Base-by-base conservation (phyloP, 768 basidiomycete species). In the Termitomyces sp. region DNA sequence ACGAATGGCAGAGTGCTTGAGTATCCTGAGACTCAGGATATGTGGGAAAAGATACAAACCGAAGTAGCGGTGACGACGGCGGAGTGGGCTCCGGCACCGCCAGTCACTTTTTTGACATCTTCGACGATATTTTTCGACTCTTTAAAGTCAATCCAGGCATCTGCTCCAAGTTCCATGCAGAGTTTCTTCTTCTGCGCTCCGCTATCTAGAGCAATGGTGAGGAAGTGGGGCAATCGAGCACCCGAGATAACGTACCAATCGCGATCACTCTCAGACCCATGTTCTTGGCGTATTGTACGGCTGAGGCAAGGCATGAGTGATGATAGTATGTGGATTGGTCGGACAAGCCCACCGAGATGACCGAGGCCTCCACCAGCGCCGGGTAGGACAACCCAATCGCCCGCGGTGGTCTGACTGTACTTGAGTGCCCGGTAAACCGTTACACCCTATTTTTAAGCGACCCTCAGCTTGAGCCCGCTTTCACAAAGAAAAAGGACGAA, bases 361-460 rank as follows among this genome's bases (percentile, higher is more conserved):
- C 92, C 93, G 36, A 93, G 84, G 15, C 92, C 91, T 57, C 89
- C 89, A 5, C 89, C 90, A 2, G 89, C 90, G 45, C 90, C 90
- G 13, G 88, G 85, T 50, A 93, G 74, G 24, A 85, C 87, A 59
- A 91, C 76, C 84, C 85, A 91, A 57, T 95, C 84, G 33, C 91
- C 89, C 6, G 85, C 80, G 33, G 72, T 76, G 6, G 84, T 79
- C 55, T 81, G 74, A 54, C 83, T 81, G 69, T 88, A 79, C 71
- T 94, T 95, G 64, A 95, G 75, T 0, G 91, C 93, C 58, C 90
- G 87, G 68, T 93, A 95, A 2, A 91, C 90, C 2, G 93, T 95
- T 20, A 95, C 76, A 47, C 90, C 91, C 87, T 88, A 51, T 0
- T 45, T 4, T 12, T 16, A 1, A 11, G 39, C 12, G 6, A 13